Conservation (phyloP, 202 grass and related monocot genomes). For the Sporobolus alterniflorus region DNA sequence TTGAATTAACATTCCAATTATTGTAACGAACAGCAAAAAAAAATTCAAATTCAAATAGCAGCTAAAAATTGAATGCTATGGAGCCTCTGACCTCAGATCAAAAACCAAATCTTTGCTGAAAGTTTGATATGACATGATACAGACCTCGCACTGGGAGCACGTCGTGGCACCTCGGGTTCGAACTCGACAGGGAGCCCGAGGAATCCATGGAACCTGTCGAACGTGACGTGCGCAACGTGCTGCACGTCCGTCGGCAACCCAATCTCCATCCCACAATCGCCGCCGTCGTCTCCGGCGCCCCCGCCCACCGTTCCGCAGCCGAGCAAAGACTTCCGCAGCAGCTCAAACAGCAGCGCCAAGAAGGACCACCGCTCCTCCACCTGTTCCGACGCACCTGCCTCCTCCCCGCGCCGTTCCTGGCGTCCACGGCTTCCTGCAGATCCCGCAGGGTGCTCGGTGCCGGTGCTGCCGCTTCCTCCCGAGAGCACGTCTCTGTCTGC, state of each 20-base stretch:
- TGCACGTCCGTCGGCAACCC: slow-evolving; percentile 92
- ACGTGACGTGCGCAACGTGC: slow-evolving; percentile 96
- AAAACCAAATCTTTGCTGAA: too few relatives aligned
- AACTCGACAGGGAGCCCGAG: slow-evolving; percentile 93
- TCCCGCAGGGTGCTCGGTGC: slow-evolving; percentile 23
- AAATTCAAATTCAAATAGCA: slow-evolving; percentile 18
- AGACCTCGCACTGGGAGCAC: slow-evolving; percentile 91
- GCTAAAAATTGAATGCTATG: neutral
- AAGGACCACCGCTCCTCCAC: slow-evolving; percentile 67
- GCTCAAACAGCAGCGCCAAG: slow-evolving; percentile 72
- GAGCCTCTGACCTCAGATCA: too few relatives aligned
- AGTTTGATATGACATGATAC: neutral
- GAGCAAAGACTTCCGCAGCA: slow-evolving; percentile 81
- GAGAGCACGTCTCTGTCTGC: slow-evolving; percentile 51
- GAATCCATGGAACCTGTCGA: slow-evolving; percentile 98
- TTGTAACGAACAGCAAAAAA: neutral
- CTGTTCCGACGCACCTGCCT: neutral
- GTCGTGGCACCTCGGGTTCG: slow-evolving; percentile 91
- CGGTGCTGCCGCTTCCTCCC: slow-evolving; percentile 20
- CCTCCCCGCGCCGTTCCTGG: slow-evolving; percentile 15
- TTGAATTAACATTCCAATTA: too few relatives aligned
- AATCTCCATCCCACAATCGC: slow-evolving; percentile 78
- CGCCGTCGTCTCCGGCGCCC: slow-evolving; percentile 15
- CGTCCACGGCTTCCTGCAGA: slow-evolving; percentile 33
- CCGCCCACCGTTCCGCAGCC: slow-evolving; percentile 74